Conservation (phyloP, 805 yeast genomes). For the Candida ipomoeae region DNA sequence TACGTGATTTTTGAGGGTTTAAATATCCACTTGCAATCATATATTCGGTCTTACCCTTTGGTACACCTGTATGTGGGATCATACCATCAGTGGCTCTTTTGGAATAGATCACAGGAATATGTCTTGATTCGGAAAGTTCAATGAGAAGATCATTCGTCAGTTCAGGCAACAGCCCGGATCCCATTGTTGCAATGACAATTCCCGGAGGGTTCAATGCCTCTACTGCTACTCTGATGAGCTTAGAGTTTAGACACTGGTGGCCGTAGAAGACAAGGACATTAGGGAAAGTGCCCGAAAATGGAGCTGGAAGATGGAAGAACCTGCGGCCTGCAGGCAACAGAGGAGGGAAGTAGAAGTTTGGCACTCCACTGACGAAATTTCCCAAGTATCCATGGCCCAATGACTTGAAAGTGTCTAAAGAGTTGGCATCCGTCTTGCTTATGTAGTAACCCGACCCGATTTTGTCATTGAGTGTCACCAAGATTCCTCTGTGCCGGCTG, state of each 20-base stretch:
- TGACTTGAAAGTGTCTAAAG: constrained; percentile 64
- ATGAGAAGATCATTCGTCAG: constrained; percentile 43
- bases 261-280: constrained; percentile 57
- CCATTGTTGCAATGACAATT: constrained; percentile 63
- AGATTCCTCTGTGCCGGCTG: constrained; percentile 54
- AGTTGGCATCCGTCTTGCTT: constrained; percentile 67
- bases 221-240: constrained; percentile 44
- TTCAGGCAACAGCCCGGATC: constrained; percentile 63
- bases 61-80: constrained; percentile 53
- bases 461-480: constrained; percentile 64
- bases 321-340: constrained; percentile 50
- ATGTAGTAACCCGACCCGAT: constrained; percentile 68
- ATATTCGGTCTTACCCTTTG: constrained; percentile 16
- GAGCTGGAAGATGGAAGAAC: constrained; percentile 19
- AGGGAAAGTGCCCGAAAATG: constrained; percentile 23
- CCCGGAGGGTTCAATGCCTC: constrained; percentile 47
- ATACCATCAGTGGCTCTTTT: constrained; percentile 69
- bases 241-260: constrained; percentile 56
- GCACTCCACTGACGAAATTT: constrained; percentile 60
- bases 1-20: constrained; percentile 62
- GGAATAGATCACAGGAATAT: constrained; percentile 57
- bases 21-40: constrained; percentile 58
- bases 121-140: constrained; percentile 31
- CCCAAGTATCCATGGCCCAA: constrained; percentile 71
- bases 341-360: constrained; percentile 62